Evolutionary conservation across 179 eudicot species (phyloP).

Genomic region (Nepenthes alata): DNA sequence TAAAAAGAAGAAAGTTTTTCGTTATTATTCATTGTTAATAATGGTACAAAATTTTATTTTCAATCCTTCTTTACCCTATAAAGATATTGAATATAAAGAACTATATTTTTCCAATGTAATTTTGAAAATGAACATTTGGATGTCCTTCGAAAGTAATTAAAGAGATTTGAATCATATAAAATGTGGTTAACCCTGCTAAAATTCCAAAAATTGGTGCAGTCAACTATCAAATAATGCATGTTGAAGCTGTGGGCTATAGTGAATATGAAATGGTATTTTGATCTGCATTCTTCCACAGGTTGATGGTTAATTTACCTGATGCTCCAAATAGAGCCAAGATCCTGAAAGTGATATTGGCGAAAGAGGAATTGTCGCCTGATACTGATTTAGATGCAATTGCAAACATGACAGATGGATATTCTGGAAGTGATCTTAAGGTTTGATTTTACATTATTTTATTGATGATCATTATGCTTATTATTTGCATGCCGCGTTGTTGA

Average conservation of each 20-base stretch:
- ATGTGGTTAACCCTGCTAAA: too few species aligned
- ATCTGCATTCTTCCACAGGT: conserved; percentile 21
- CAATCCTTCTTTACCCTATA: too few species aligned
- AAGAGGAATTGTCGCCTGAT: conserved; percentile 57
- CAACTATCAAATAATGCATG: neutral
- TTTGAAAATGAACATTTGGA: too few species aligned
- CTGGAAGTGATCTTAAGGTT: conserved; percentile 89
- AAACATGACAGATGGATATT: conserved; percentile 72
- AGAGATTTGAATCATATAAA: too few species aligned
- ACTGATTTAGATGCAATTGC: conserved; percentile 64
- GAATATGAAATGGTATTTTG: neutral
- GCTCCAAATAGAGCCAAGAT: conserved; percentile 74
- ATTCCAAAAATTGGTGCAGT: too few species aligned
- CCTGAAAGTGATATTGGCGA: conserved; percentile 56
- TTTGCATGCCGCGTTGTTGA: neutral
- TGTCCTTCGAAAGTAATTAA: too few species aligned
- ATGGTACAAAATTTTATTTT: too few species aligned
- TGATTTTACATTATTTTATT: neutral
- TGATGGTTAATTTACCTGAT: conserved; percentile 83
- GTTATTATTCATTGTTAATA: too few species aligned
- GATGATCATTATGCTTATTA: neutral
- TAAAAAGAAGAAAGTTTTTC: too few species aligned
- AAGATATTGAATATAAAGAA: too few species aligned
- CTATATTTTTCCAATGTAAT: too few species aligned
- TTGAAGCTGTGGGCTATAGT: neutral